Percentiles rank a stretch among this genome's conserved stretches.
phyloP scores from a whole-genome alignment of 2,329 filamentous ascomycete genomes.

The Colletotrichum sublineola region DNA sequence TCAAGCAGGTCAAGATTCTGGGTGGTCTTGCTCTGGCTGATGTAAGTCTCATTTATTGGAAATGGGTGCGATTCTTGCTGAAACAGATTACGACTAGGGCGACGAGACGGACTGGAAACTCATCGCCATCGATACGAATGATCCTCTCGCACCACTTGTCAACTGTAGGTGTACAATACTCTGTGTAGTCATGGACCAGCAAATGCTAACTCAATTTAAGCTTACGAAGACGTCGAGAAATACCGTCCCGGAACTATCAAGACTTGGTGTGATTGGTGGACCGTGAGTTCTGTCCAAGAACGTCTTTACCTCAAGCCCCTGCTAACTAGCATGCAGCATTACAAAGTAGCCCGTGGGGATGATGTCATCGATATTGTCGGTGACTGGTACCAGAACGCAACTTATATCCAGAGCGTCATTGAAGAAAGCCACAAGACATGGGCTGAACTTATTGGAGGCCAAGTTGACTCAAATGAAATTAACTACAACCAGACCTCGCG shows the following conservation, averaged over 20 bases:
- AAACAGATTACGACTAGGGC: conserved; percentile 43
- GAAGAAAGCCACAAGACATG: conserved; percentile 55
- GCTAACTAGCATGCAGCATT: conserved; percentile 49
- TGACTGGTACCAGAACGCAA: conserved; percentile 53
- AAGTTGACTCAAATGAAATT: conserved; percentile 54
- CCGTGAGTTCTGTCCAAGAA: conserved; percentile 45
- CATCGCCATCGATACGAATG: conserved; percentile 54
- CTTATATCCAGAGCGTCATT: conserved; percentile 50
- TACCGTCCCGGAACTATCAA: conserved; percentile 54
- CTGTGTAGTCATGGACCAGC: fast-evolving
- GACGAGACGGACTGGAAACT: conserved; percentile 57
- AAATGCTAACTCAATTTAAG: conserved; percentile 39
- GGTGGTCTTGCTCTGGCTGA: conserved; percentile 57
- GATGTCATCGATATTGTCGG: conserved; percentile 53
- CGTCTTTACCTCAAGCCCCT: fast-evolving
- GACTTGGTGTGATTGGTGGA: conserved; percentile 56
- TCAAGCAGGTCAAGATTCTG: conserved; percentile 58
- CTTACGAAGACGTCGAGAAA: conserved; percentile 53
- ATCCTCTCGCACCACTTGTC: conserved; percentile 53
- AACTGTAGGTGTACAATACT: conserved; percentile 47
- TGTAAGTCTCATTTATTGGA: conserved; percentile 44
- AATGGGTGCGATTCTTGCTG: background rate
- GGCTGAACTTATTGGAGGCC: conserved; percentile 55
- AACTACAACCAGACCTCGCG: conserved; percentile 57
- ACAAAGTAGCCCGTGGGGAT: conserved; percentile 56